Base-by-base conservation (phyloP, 768 basidiomycete species). In the Tephrocybe rancida region DNA sequence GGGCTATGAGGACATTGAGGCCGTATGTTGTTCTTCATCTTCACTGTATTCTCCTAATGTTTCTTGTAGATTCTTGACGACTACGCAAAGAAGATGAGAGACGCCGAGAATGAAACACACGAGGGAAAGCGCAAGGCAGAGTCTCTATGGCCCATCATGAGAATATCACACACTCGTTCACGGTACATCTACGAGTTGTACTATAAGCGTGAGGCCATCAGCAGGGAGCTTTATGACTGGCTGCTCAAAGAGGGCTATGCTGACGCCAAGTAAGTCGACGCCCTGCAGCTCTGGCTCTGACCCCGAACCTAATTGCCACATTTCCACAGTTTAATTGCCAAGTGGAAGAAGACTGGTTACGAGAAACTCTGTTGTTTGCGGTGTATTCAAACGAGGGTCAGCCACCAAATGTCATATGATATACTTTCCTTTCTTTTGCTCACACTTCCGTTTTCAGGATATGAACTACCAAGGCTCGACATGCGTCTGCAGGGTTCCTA, bases 381-480 rank as follows among this genome's bases (percentile, higher is more conserved):
- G 41, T 99, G 97, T 70, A 98, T 99, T 51, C 96, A 98, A 72
- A 95, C 94, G 3, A 84, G 84, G 74, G 94, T 89, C 60, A 45
- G 75, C 63, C 29, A 5, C 11, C 18, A n/a, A n/a, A n/a, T 47
- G 59, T 57, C 50, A 55, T n/a, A 30, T 27, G n/a, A 24, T 16
- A 61, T 38, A 42, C 18, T 38, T 16, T 41, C n/a, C 45, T 11
- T 19, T 29, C 39, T 22, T 18, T 21, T 48, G 39, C 58, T 35
- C 27, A 51, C 24, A 46, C 32, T 32, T 22, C 3, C 38, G 11
- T 30, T 37, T 45, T 2, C 55, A 95, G 94, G 97, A 98, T 70
- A 98, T 98, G 96, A 98, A 98, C 73, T 98, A 98, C 66, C 90
- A 95, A 76, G 97, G 96, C 10, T 96, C 94, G 19, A 97, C 97